Conservation (phyloP, 495 filamentous ascomycete genomes). For the Rhypophila decipiens region DNA sequence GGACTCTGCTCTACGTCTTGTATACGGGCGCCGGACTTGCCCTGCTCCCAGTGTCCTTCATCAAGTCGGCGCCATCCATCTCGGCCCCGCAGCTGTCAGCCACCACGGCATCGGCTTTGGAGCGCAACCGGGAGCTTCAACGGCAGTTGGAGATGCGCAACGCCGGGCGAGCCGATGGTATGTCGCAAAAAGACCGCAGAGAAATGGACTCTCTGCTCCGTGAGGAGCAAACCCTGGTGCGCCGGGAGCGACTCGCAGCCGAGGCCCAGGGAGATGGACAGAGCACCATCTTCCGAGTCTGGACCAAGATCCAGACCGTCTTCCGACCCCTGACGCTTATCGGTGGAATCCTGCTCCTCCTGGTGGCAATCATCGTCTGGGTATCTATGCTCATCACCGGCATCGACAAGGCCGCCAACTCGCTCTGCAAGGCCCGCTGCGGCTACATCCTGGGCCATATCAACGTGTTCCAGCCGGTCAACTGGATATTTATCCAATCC, state of each 20-base stretch:
- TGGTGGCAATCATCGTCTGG: constrained; percentile 68
- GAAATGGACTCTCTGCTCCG: constrained; percentile 81
- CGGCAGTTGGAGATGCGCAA: constrained; percentile 83
- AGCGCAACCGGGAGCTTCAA: constrained; percentile 84
- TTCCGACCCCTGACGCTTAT: constrained; percentile 79
- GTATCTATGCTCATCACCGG: constrained; percentile 89
- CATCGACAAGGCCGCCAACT: constrained; percentile 95
- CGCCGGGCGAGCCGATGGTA: constrained; percentile 63
- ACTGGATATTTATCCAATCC: constrained; percentile 80
- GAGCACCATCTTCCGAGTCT: constrained; percentile 60
- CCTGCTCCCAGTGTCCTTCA: constrained; percentile 78
- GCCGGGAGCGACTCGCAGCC: constrained; percentile 78
- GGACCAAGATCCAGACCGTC: constrained; percentile 71
- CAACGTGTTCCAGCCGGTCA: constrained; percentile 90
- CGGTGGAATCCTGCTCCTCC: constrained; percentile 69
- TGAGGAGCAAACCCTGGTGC: constrained; percentile 86
- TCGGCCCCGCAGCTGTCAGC: constrained; percentile 68
- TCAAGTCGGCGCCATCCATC: constrained; percentile 80
- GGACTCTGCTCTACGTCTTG: constrained; percentile 74
- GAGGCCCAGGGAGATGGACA: constrained; percentile 70
- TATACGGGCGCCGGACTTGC: constrained; percentile 89
- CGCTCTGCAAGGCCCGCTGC: constrained; percentile 80
- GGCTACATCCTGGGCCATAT: constrained; percentile 90
- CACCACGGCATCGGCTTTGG: constrained; percentile 70
- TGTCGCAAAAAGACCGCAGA: constrained; percentile 77